Percentiles rank a stretch among this genome's conserved stretches.
phyloP scores from a whole-genome alignment of 225 moss, liverwort and hornwort species.

The Climacium dendroides region DNA sequence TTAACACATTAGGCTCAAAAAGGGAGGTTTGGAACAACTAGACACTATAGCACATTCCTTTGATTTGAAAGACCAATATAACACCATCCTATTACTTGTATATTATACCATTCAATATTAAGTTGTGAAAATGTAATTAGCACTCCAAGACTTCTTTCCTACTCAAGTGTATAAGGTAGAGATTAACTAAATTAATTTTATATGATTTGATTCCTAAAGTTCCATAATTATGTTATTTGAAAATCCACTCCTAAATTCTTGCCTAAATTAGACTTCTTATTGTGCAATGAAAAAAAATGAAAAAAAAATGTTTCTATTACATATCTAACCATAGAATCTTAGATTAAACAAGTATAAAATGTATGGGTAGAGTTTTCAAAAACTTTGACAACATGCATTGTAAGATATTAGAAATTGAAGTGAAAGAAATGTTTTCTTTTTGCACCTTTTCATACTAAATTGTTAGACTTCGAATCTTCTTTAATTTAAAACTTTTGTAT shows the following conservation, averaged over 20 bases:
- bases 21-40: neutral
- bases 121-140: neutral
- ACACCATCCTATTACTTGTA: rapidly evolving
- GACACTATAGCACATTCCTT: neutral
- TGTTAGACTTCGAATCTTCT: neutral
- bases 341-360: neutral
- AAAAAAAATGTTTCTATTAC: neutral
- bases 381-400: neutral
- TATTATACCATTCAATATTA: neutral
- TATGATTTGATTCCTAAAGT: neutral
- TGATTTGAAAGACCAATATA: neutral
- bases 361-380: neutral
- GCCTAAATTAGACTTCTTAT: rapidly evolving
- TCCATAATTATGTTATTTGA: neutral
- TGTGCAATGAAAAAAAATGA: rapidly evolving
- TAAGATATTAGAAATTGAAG: neutral
- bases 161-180: rapidly evolving
- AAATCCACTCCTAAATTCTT: neutral
- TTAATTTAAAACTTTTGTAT: neutral
- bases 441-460: too few species aligned
- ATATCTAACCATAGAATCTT: neutral
- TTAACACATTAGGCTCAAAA: neutral
- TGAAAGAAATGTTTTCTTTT: neutral
- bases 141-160: neutral
- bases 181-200: neutral